Conservation (phyloP, 2,329 filamentous ascomycete genomes). For the Hymenoscyphus fructigenus region DNA sequence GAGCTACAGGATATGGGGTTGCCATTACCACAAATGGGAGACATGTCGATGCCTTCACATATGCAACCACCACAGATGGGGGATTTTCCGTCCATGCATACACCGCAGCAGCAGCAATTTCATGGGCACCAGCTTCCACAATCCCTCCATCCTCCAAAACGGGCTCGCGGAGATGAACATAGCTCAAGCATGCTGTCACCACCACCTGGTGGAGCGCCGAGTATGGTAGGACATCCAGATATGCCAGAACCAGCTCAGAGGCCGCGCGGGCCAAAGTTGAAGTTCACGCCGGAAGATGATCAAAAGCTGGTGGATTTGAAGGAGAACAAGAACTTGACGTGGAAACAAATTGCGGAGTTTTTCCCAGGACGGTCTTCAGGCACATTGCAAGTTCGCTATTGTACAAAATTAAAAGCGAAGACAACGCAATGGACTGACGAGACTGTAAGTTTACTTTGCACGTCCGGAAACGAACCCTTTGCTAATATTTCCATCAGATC, state of each 20-base stretch:
- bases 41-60: slow-evolving; percentile 50
- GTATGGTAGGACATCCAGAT: slow-evolving; percentile 79
- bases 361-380: slow-evolving; percentile 89
- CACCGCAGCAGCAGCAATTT: slow-evolving; percentile 39
- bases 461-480: background rate
- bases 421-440: slow-evolving; percentile 92
- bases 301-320: slow-evolving; percentile 85
- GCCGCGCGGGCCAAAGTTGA: slow-evolving; percentile 84
- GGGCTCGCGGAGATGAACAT: slow-evolving; percentile 59
- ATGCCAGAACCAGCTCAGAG: slow-evolving; percentile 82
- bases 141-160: slow-evolving; percentile 66
- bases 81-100: slow-evolving; percentile 39
- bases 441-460: slow-evolving; percentile 60
- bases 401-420: slow-evolving; percentile 92
- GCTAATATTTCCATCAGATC: slow-evolving; percentile 52
- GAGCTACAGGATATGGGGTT: slow-evolving; percentile 45
- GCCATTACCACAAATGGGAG: slow-evolving; percentile 39
- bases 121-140: slow-evolving; percentile 82
- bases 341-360: slow-evolving; percentile 97
- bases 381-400: slow-evolving; percentile 90
- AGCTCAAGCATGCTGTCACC: slow-evolving; percentile 45
- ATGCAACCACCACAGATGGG: slow-evolving; percentile 57
- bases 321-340: slow-evolving; percentile 90
- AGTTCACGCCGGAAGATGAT: slow-evolving; percentile 92
- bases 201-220: slow-evolving; percentile 61